Evolutionary conservation across 352 stramenopile genomes (phyloP).

Genomic region (Phytophthora lateralis): DNA sequence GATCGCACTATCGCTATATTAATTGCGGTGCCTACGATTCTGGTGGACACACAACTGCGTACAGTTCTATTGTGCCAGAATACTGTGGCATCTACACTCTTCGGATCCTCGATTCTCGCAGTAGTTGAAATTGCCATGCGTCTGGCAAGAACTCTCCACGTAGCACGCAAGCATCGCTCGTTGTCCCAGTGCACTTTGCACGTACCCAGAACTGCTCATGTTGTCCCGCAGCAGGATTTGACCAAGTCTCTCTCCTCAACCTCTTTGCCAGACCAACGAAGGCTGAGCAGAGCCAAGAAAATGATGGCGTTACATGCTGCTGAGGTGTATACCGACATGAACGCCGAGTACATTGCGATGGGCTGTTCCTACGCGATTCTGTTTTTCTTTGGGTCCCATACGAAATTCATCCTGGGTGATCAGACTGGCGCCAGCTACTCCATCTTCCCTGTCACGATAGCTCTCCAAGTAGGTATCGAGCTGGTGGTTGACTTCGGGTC

Average conservation of each 20-base stretch:
- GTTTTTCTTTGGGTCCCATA: slow-evolving; percentile 2
- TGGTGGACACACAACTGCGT: slow-evolving; percentile 20
- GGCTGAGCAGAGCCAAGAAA: not conserved
- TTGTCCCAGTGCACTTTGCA: not conserved
- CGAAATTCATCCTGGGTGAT: not conserved
- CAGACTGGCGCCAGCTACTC: not conserved
- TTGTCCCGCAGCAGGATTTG: no score
- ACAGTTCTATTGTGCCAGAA: slow-evolving; percentile 9
- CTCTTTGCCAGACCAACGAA: no score
- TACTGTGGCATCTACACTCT: no score
- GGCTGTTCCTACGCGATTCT: slow-evolving; percentile 18
- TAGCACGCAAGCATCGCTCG: no score
- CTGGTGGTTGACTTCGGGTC: not conserved
- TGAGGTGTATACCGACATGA: slow-evolving; percentile 46
- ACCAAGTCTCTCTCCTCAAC: no score
- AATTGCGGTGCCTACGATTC: slow-evolving; percentile 18
- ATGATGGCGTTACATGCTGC: slow-evolving; percentile 18
- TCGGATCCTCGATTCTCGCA: not conserved
- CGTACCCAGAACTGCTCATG: no score
- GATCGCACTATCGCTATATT: slow-evolving; percentile 4
- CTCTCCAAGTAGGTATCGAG: not conserved
- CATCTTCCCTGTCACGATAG: not conserved
- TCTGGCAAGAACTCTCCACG: no score
- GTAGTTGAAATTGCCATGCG: not conserved
- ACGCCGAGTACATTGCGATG: slow-evolving; percentile 27